Percentiles rank a stretch among this genome's conserved stretches.
These are phyloP conservation scores for Amoebophrya sp. DNA, from an alignment of 169 alveolate genomes.

Conservation along the genomic window DNA sequence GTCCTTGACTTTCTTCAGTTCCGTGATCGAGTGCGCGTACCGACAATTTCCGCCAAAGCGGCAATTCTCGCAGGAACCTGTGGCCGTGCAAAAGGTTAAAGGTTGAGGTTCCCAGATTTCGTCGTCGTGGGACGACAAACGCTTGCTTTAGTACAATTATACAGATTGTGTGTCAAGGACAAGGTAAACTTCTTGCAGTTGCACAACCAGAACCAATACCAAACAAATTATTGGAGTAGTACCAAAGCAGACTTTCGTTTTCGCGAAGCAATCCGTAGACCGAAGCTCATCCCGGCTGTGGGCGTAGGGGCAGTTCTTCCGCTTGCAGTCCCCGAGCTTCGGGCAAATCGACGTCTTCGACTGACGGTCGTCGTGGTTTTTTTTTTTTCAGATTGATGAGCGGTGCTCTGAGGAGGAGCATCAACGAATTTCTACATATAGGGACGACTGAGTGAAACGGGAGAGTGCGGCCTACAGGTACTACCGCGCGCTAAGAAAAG, in stretches of 20 bases:
- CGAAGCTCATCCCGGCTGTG: background rate
- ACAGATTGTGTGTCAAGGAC: no score
- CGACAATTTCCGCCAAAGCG: background rate
- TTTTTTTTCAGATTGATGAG: no score
- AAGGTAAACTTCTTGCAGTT: background rate
- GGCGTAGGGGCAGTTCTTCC: background rate
- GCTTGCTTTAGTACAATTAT: no score
- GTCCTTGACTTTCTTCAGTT: background rate
- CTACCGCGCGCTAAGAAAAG: no score
- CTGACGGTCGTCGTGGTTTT: no score
- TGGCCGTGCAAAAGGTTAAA: background rate
- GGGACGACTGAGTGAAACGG: no score
- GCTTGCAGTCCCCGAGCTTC: background rate
- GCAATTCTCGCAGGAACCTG: background rate
- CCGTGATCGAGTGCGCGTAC: background rate
- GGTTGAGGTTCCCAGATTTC: background rate
- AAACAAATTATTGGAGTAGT: background rate
- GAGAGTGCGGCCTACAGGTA: no score
- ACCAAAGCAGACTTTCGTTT: background rate
- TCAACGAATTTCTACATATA: no score
- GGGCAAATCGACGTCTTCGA: background rate
- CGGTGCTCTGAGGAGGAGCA: no score
- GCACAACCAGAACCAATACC: background rate
- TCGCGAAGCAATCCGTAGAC: background rate
- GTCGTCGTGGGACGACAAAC: background rate